Percentiles rank a stretch among this genome's conserved stretches.
These are phyloP conservation scores for Pseudogymnoascus sp. DNA, from an alignment of 2,329 filamentous ascomycete species.

Conservation along the genomic window DNA sequence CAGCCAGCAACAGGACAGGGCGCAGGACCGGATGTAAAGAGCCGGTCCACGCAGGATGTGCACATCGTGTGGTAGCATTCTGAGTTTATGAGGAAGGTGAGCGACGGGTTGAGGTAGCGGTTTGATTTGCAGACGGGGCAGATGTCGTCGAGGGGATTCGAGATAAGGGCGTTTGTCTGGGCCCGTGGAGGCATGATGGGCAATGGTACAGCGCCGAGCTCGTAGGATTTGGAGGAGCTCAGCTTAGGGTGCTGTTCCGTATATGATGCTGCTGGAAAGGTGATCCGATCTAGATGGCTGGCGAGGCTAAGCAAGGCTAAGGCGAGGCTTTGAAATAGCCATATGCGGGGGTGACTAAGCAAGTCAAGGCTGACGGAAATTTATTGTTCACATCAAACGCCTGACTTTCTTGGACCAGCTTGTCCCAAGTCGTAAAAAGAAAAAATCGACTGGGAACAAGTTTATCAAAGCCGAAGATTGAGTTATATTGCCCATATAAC, in stretches of 20 bases:
- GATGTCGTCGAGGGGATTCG: constrained; percentile 47
- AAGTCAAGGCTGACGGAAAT: constrained; percentile 11
- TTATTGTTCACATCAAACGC: constrained; percentile 1
- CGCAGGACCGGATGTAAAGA: constrained; percentile 85
- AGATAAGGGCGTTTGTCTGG: neutral
- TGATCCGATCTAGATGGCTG: neutral
- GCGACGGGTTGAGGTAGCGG: constrained; percentile 87
- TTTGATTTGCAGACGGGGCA: constrained; percentile 97
- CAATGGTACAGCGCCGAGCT: neutral
- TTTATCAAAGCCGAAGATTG: neutral
- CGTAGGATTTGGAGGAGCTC: neutral
- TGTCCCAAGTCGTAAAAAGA: neutral
- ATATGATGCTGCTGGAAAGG: neutral
- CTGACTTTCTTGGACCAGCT: neutral
- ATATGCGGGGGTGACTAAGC: constrained; percentile 13
- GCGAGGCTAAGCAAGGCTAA: constrained; percentile 9
- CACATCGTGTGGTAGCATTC: constrained; percentile 99
- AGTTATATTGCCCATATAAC: neutral
- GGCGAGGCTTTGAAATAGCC: constrained; percentile 10
- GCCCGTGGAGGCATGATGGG: neutral
- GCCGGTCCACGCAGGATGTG: constrained; percentile 85
- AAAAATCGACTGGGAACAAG: neutral
- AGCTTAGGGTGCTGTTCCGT: neutral
- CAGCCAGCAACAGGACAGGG: constrained; percentile 89
- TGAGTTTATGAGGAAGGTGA: constrained; percentile 92